Base-by-base conservation (phyloP, 2,329 filamentous ascomycete species). In the Claviceps sorghi region DNA sequence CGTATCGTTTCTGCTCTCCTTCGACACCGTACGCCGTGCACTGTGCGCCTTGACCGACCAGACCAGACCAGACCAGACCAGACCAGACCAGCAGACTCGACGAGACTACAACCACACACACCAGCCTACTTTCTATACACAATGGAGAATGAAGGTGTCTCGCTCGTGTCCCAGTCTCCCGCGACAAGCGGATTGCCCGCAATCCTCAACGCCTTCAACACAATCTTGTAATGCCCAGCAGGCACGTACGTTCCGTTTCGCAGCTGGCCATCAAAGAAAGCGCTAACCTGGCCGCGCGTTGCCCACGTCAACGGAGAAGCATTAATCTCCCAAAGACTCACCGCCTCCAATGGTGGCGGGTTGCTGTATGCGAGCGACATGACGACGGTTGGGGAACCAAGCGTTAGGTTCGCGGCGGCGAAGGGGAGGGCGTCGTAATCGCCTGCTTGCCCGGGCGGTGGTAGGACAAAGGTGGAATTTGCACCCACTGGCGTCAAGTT, bases 161-260 rank as follows among this genome's bases (percentile, higher is more conserved):
- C 45, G 36, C 44, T 48, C 22, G 49, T 47, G 38, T 74, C 71
- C 55, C 71, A 75, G 51, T 75, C 70, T 6, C 58, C 60, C 0
- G 58, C 51, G 53, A 65, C 58, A 3, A 60, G 56, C 7, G 60
- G 55, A 52, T 75, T 64, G 9, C 73, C 72, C 52, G 70, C 72
- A 53, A 75, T 65, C 56, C 67, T 68, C 52, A 75, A 62, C 22
- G 71, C 67, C 58, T 66, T 66, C 49, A 73, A 60, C 3, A 60
- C 63, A 44, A 75, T 60, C 62, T 67, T 70, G 64, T 76, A 75
- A 7, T 55, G 53, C 11, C 72, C 73, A 7, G 65, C 61, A 8
- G 69, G 65, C 6, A 65, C 71, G 49, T 69, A 72, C 0, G 54
- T 61, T 21, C 69, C 71, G 15, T 70, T 65, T 0, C 63, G 62